These are phyloP conservation scores for Acidiella bohemica DNA, from an alignment of 495 filamentous ascomycete species.

Conservation along the genomic window DNA sequence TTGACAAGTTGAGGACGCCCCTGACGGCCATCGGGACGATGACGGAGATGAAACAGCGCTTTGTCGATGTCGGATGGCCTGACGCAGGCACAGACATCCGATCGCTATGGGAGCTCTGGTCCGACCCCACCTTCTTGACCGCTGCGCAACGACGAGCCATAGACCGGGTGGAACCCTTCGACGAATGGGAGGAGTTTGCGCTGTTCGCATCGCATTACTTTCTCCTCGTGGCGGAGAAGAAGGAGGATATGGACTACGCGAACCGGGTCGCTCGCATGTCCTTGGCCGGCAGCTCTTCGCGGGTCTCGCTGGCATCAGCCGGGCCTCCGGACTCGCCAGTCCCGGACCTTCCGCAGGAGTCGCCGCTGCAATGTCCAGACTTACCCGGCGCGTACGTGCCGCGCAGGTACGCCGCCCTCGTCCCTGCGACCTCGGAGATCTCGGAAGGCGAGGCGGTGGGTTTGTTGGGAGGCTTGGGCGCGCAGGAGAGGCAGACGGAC, in stretches of 20 bases:
- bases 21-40: slow-evolving; percentile 53
- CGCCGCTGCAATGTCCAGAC: slow-evolving; percentile 7
- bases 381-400: slow-evolving; percentile 8
- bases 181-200: slow-evolving; percentile 93
- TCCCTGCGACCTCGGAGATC: slow-evolving; percentile 13
- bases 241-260: slow-evolving; percentile 9
- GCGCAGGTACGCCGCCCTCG: slow-evolving; percentile 13
- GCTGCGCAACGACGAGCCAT: slow-evolving; percentile 41
- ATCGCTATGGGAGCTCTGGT: slow-evolving; percentile 72
- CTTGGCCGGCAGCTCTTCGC: slow-evolving; percentile 10
- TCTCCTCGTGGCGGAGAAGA: slow-evolving; percentile 47
- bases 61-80: slow-evolving; percentile 51
- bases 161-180: slow-evolving; percentile 66
- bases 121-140: slow-evolving; percentile 45
- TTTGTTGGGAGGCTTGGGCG: slow-evolving; percentile 38
- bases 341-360: slow-evolving; percentile 28
- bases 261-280: slow-evolving; percentile 4
- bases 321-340: slow-evolving; percentile 32
- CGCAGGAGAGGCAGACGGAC: slow-evolving; percentile 39
- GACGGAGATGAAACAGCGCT: slow-evolving; percentile 49
- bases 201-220: slow-evolving; percentile 81
- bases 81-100: slow-evolving; percentile 36
- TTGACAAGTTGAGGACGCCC: slow-evolving; percentile 64
- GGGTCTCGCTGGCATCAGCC: neutral
- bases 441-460: slow-evolving; percentile 25